phyloP scores from a whole-genome alignment of 2,329 filamentous ascomycete genomes.

The Annulohypoxylon truncatum region DNA sequence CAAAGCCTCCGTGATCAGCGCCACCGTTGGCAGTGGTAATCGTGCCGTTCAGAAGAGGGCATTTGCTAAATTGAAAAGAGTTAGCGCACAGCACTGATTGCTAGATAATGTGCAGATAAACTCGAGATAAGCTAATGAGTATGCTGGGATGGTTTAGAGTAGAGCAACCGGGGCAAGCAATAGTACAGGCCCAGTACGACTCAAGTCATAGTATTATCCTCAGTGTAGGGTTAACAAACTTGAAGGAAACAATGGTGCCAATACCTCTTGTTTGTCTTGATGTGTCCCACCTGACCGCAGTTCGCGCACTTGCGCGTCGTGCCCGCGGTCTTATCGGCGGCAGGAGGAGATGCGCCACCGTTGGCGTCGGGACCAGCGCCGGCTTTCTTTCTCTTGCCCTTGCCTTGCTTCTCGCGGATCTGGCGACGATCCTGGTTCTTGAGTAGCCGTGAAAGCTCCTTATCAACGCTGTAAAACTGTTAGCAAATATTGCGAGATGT shows the following conservation, averaged over 20 bases:
- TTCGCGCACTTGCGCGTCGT: slow-evolving; percentile 96
- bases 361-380: slow-evolving; percentile 48
- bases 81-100: slow-evolving; percentile 44
- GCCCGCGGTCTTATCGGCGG: slow-evolving; percentile 67
- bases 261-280: slow-evolving; percentile 99
- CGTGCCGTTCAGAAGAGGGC: slow-evolving; percentile 86
- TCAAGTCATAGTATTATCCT: not conserved
- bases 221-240: not conserved
- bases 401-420: slow-evolving; percentile 86
- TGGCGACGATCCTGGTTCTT: slow-evolving; percentile 92
- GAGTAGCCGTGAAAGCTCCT: slow-evolving; percentile 84
- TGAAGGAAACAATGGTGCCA: slow-evolving; percentile 50
- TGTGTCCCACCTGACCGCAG: slow-evolving; percentile 95
- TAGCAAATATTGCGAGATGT: slow-evolving; percentile 55
- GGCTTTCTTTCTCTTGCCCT: slow-evolving; percentile 68
- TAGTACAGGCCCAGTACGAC: slow-evolving; percentile 5
- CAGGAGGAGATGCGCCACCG: slow-evolving; percentile 61
- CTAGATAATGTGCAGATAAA: slow-evolving; percentile 12
- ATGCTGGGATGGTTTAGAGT: not conserved
- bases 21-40: slow-evolving; percentile 71
- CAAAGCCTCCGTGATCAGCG: slow-evolving; percentile 69
- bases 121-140: not conserved
- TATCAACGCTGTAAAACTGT: slow-evolving; percentile 65
- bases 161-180: slow-evolving; percentile 9
- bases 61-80: slow-evolving; percentile 60